These are phyloP conservation scores for Termitomyces heimii DNA, from an alignment of 768 basidiomycete genomes.

Conservation along the genomic window DNA sequence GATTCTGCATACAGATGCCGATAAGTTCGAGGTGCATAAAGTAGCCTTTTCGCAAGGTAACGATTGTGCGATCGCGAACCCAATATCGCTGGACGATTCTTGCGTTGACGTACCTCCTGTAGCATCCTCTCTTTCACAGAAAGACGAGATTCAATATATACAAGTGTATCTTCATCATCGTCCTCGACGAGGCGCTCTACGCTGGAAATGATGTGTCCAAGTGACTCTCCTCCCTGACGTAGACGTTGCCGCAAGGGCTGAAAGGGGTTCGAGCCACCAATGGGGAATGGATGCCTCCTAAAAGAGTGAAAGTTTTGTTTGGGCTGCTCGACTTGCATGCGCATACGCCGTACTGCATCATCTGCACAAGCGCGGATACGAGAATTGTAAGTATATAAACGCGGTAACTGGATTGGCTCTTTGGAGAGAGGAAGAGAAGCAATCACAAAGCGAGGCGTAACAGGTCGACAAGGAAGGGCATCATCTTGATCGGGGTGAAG, in stretches of 20 bases:
- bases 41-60: neutral
- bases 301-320: neutral
- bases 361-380: neutral
- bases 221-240: neutral
- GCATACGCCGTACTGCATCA: neutral
- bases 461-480: neutral
- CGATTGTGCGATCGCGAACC: neutral
- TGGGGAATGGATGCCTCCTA: neutral
- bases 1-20: neutral
- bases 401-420: neutral
- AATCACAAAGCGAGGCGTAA: too few species aligned
- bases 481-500: neutral
- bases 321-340: neutral
- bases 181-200: slow-evolving; percentile 1
- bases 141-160: neutral
- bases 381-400: neutral
- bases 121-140: neutral
- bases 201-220: neutral
- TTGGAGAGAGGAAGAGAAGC: neutral
- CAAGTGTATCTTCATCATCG: slow-evolving; percentile 3
- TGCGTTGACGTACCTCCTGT: neutral
- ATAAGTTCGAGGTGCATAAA: neutral
- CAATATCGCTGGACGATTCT: neutral
- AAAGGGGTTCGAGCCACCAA: slow-evolving; percentile 1
- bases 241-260: too few species aligned